phyloP scores from a whole-genome alignment of 768 basidiomycete genomes.

The Lactifluus subvellereus region DNA sequence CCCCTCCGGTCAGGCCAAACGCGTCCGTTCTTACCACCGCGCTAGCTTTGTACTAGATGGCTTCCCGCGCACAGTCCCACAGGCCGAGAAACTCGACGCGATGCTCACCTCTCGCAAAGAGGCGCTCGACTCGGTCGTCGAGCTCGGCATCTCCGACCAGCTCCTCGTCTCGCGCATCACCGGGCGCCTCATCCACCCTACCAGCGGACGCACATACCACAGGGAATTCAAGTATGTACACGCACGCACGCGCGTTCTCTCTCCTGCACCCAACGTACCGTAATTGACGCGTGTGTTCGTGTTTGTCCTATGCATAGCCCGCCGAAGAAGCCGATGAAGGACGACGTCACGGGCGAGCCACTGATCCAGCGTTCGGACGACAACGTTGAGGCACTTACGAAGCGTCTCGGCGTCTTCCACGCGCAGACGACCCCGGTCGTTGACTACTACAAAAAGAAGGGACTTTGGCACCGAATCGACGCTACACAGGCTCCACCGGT shows the following conservation, averaged over 20 bases:
- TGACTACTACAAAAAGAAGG: constrained; percentile 90
- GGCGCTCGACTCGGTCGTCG: constrained; percentile 86
- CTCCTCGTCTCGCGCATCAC: constrained; percentile 97
- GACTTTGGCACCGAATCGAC: constrained; percentile 87
- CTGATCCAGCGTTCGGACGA: constrained; percentile 97
- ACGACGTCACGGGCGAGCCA: constrained; percentile 93
- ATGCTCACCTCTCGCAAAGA: constrained; percentile 84
- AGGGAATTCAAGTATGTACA: constrained; percentile 79
- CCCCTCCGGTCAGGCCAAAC: too few relatives aligned
- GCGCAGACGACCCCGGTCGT: constrained; percentile 92
- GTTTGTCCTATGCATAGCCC: constrained; percentile 50
- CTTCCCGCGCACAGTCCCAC: constrained; percentile 97
- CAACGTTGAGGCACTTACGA: constrained; percentile 90
- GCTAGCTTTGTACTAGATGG: constrained; percentile 94
- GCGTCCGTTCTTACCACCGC: neutral
- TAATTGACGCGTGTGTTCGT: neutral
- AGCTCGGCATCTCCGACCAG: constrained; percentile 89
- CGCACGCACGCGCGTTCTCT: neutral
- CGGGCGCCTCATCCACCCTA: constrained; percentile 87
- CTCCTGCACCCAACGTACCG: neutral
- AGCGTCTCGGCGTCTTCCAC: constrained; percentile 87
- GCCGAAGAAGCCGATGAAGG: constrained; percentile 90
- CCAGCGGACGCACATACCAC: constrained; percentile 91
- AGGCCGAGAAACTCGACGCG: constrained; percentile 90
- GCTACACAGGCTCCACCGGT: constrained; percentile 89